phyloP scores from a whole-genome alignment of 257 asterid genomes.

The Leptodermis oblonga region DNA sequence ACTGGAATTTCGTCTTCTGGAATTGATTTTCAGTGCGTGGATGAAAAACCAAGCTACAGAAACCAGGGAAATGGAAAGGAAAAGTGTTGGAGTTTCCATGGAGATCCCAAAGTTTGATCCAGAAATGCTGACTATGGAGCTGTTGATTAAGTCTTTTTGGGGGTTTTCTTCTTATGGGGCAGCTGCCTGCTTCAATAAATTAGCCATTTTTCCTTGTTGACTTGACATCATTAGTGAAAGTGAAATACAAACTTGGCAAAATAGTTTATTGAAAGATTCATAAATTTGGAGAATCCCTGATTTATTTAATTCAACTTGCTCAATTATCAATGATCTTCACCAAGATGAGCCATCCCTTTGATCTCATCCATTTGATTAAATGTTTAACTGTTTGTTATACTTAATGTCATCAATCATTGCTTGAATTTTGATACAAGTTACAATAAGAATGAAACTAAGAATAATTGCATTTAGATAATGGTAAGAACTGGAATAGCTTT shows the following conservation, averaged over 20 bases:
- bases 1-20: not conserved
- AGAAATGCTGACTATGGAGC: not conserved
- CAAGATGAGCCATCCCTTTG: not conserved
- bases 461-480: not conserved
- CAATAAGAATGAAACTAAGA: too few species aligned
- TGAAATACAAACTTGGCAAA: not conserved
- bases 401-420: too few species aligned
- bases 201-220: not conserved
- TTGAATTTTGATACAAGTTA: not conserved
- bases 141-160: not conserved
- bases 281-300: not conserved
- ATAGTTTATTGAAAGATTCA: not conserved
- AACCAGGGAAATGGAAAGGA: not conserved
- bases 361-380: too few species aligned
- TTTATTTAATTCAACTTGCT: not conserved
- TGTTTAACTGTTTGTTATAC: not conserved
- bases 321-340: not conserved
- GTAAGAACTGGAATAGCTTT: too few species aligned
- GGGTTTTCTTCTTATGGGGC: too few species aligned
- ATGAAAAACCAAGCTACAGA: not conserved
- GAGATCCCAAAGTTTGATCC: not conserved
- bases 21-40: not conserved
- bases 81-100: constrained; percentile 18
- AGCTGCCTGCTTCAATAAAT: not conserved
- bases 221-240: not conserved